Conservation (phyloP, 257 asterid species). For the Mentha longifolia region DNA sequence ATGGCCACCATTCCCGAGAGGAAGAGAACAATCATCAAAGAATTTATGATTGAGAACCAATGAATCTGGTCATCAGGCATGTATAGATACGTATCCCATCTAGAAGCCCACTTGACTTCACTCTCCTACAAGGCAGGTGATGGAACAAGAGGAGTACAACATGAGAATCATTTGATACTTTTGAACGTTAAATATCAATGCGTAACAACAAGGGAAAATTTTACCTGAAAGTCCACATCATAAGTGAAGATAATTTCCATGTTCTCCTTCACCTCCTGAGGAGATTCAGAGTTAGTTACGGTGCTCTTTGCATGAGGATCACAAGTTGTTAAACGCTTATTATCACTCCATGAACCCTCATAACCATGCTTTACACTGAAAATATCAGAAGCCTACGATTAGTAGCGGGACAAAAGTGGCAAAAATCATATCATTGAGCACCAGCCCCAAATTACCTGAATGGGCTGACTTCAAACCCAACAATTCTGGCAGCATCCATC, state of each 20-base stretch:
- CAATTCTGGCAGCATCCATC: conserved; percentile 78
- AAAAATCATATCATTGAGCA: conserved; percentile 14
- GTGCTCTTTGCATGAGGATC: conserved; percentile 83
- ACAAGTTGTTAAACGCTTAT: conserved; percentile 67
- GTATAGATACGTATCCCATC: conserved; percentile 90
- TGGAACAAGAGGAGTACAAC: not conserved
- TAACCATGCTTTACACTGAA: conserved; percentile 83
- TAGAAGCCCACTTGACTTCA: conserved; percentile 91
- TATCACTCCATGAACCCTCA: conserved; percentile 73
- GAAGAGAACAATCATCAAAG: conserved; percentile 90
- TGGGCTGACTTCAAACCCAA: conserved; percentile 85
- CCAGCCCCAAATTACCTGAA: conserved; percentile 55
- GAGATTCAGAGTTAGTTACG: conserved; percentile 66
- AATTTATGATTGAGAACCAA: conserved; percentile 85
- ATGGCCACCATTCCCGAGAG: conserved; percentile 95
- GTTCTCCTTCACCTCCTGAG: conserved; percentile 84
- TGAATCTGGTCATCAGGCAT: conserved; percentile 52
- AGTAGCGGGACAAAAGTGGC: conserved; percentile 16
- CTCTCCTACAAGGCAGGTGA: conserved; percentile 59
- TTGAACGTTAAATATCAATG: not conserved
- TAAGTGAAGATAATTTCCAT: conserved; percentile 81
- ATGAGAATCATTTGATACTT: conserved; percentile 21
- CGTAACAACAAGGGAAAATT: not conserved
- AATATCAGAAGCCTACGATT: conserved; percentile 17
- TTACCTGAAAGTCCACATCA: conserved; percentile 88